Base-by-base conservation (phyloP, 2,329 filamentous ascomycete genomes). In the Podosphaera leucotricha region DNA sequence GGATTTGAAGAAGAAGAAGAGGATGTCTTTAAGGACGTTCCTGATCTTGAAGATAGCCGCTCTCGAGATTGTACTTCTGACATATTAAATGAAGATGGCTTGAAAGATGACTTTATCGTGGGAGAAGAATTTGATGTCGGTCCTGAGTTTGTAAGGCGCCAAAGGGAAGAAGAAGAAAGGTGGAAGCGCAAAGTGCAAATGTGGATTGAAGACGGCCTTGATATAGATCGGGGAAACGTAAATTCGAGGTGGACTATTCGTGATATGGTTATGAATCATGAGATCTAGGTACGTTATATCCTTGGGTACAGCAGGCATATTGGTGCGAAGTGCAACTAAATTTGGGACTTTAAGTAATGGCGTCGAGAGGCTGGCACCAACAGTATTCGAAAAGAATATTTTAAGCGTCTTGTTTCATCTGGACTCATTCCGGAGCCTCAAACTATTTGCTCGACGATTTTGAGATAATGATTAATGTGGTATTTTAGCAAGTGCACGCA, bases 71-170 rank as follows among this genome's bases (percentile, higher is more conserved):
- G 44, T 16, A 64, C 64, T 38, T 67, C 70, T 20, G 66, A 66
- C 6, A 66, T 70, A 10, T 61, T 72, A 18, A 64, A 65, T 52
- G 75, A 70, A 53, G 74, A 77, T 44, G 55, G 56, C 13, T 61
- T 75, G 49, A 73, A 75, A 46, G 80, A 85, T 54, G 80, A 86
- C 55, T 87, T 82, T 70, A 73, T 83, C 42, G 81, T 94, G 11
- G 84, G 84, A 43, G 90, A 98, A 61, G 90, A 98, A 59, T 98
- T 98, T 55, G 90, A 98, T 57, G 84, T 98, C 45, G 90, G 90
- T 0, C 90, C 87, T 2, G 84, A 92, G 59, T 98, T 95, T 57
- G 77, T 95, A 49, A 71, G 78, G 53, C 70, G 86, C 49, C 87
- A 95, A 57, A 72, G 81, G 47, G 84, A 87, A 55, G 90, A 98